phyloP scores from a whole-genome alignment of 2,329 filamentous ascomycete species.

The Tolypocladium album region DNA sequence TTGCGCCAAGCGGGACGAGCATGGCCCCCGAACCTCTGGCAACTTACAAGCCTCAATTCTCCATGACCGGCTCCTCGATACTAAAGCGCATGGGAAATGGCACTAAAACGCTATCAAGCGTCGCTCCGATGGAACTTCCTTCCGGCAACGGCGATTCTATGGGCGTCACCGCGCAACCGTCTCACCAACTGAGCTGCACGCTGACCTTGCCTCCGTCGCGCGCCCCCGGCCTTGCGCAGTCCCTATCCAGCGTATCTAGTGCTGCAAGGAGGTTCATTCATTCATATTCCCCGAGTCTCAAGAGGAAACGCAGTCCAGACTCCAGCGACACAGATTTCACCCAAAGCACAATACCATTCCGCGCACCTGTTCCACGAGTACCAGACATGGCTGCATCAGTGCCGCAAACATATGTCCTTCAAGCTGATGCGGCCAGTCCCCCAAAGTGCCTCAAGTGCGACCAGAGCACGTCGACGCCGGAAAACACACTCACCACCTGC shows the following conservation, averaged over 20 bases:
- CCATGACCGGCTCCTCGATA: conserved; percentile 14
- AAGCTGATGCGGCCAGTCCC: background rate
- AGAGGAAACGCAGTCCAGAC: conserved; percentile 17
- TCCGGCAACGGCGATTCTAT: background rate
- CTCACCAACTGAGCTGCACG: background rate
- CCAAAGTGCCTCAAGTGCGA: conserved; percentile 8
- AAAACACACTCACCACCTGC: conserved; percentile 9
- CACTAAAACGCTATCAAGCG: background rate
- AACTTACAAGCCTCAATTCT: conserved; percentile 20
- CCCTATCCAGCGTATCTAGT: background rate
- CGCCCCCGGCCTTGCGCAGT: background rate
- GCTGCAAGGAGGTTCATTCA: background rate
- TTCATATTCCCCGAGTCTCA: conserved; percentile 5
- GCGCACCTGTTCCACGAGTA: conserved; percentile 3
- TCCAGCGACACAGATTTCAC: conserved; percentile 16
- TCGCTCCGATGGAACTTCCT: background rate
- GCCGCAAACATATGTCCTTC: background rate
- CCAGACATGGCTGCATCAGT: background rate
- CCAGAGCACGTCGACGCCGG: background rate
- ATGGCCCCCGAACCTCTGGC: background rate
- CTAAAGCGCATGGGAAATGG: conserved; percentile 13
- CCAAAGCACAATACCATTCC: conserved; percentile 20
- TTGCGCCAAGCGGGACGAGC: background rate
- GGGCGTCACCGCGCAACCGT: background rate
- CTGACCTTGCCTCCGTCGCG: conserved; percentile 3